Evolutionary conservation across 2,329 filamentous ascomycete species (phyloP), one percentile per base, ranked within the genome.

Genomic region (Leptographium radiaticola): DNA sequence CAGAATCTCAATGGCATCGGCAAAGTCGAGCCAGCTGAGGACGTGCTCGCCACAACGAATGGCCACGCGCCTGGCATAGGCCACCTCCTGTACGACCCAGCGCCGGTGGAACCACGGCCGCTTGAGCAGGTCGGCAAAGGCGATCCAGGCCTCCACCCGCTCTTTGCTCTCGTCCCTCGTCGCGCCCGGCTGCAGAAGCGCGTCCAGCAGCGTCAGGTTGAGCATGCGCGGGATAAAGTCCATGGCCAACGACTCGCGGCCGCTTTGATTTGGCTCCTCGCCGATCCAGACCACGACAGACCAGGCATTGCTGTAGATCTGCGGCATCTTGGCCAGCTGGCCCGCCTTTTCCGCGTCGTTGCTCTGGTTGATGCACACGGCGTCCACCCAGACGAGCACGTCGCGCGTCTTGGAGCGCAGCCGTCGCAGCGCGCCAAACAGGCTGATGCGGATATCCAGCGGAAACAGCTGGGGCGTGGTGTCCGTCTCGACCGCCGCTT

Each of bases 351-450:
- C 53, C 2, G 36, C 33, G 2, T 40, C 33, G 39, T 54, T 18
- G 5, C 20, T 7, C 34, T 51, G 53, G 47, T 54, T n/a, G 53
- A 54, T 54, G 43, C 53, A 51, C 2, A 54, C 25, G 12, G 42
- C 15, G n/a, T 54, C 48, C n/a, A 43, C 31, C 53, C 53, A 54
- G 36, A 44, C 8, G 6, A 46, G 16, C 4, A 44, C 18, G 18
- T 44, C 42, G 12, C 12, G 42, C 6, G 16, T 25, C n/a, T 2
- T 2, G 6, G 42, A 44, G 6, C 42, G 42, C 18, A 25, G 42
- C 16, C 42, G 42, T 25, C 18, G 10, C n/a, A 44, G 18, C 5
- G 42, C 42, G 5, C 7, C 42, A 25, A 44, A 44, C 6, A 44
- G 42, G 18, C 10, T 44, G 8, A n/a, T 2, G 7, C 42, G n/a